Base-by-base conservation (phyloP, 2,329 filamentous ascomycete species). In the Fusarium nisikadoi region DNA sequence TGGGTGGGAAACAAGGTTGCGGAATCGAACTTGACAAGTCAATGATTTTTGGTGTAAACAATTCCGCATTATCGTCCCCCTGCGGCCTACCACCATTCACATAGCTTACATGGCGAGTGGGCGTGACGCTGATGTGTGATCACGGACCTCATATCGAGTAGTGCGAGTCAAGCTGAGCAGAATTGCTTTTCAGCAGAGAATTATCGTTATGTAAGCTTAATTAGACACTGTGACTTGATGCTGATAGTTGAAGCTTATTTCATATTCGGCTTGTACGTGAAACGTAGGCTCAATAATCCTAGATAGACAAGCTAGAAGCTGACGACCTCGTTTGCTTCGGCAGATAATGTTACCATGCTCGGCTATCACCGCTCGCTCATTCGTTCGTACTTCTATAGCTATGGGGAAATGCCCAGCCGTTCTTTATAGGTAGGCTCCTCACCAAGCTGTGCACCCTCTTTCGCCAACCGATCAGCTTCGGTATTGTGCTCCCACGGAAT, bases 401-500 rank as follows among this genome's bases (percentile, higher is more conserved):
- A 50, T 14, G 29, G 8, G 29, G 6, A 11, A 5, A 33, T 49
- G 8, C 29, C n/a, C 8, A 33, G 8, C 16, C n/a, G 33, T 23
- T 49, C 46, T 23, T 33, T 33, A 10, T 5, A 49, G n/a, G 46
- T 49, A 6, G 31, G n/a, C 6, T 33, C 46, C n/a, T 46, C 41
- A 6, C 23, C 8, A 10, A 29, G 20, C 6, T n/a, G 8, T 8
- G 76, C 76, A 13, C 76, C 81, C 8, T 68, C 31, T 57, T 83
- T 84, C 6, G 84, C 83, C 41, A 78, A 80, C 6, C 55, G 68
- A 73, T 87, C 84, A 0, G 86, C 86, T 38, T 74, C 66, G 2
- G 35, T 54, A 70, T 88, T 88, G 75, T 71, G 81, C 19, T 82
- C 78, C 41, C 82, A 79, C 5, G 82, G 81, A 38, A 89, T 85